Evolutionary conservation across 1,139 yeast genomes (phyloP), one percentile per base, ranked within the genome.

Genomic region (Debaryomyces sp.): DNA sequence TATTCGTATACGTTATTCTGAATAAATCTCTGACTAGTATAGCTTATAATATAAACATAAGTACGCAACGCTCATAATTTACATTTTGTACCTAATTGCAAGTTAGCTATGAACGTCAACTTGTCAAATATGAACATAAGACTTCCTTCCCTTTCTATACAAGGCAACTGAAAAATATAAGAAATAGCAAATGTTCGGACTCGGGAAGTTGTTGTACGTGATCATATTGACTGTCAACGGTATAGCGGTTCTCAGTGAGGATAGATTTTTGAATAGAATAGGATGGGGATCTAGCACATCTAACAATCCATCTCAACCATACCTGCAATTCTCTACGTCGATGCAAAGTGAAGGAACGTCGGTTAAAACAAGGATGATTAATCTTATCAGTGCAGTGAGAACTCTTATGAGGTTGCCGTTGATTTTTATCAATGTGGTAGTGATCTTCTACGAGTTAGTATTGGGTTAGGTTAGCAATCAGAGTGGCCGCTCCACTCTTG

Each of bases 391-490:
- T 43, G 80, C 81, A 26, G 71, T 75, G 13, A 59, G 80, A 47
- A 76, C 80, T n/a, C 66, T 76, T 50, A 66, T 75, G 66, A 61
- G 81, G 38, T 68, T 76, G 46, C 81, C 81, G 6, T 69, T 76
- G 58, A 75, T 76, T 36, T 69, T 64, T 27, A 59, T 75, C 22
- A 76, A 76, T 50, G 60, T 74, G 18, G 57, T 71, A 35, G 68
- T 75, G 37, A 75, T 76, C 23, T 53, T 73, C 27, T 76, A 76
- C 58, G 78, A 75, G 60, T 61, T 76, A 52, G 62, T 75, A 17
- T 65, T 74, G 55, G 81, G 81, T 43, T 75, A 56, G 34, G 32
- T 13, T 41, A 23, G 35, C 35, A 21, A 35, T 35, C 26, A 18
- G 38, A 35, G 38, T 35, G 38, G 38, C 38, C 26, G 38, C 21